Evolutionary conservation across 441 rosid genomes (phyloP).

Genomic region (Rhodomyrtus psidioides): DNA sequence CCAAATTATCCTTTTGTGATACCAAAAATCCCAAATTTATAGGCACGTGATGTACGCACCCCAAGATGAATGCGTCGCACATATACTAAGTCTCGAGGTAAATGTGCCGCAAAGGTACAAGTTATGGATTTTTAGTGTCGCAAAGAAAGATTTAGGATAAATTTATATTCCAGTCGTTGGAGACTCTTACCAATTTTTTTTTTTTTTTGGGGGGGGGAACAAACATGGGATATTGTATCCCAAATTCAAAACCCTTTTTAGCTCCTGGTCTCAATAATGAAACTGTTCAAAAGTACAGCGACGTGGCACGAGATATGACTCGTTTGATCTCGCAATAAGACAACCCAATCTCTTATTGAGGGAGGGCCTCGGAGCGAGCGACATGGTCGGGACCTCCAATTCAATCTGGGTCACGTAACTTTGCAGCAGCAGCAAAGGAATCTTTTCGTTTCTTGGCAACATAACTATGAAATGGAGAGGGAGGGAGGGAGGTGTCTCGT

Average conservation of each 20-base stretch:
- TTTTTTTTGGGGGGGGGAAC: no score
- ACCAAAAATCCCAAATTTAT: no score
- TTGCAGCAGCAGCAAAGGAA: background rate
- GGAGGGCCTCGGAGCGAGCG: background rate
- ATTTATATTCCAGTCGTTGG: no score
- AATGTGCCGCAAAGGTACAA: no score
- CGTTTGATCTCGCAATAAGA: background rate
- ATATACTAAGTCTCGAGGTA: no score
- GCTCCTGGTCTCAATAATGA: background rate
- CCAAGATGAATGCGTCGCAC: no score
- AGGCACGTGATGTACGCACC: no score
- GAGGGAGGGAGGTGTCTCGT: background rate
- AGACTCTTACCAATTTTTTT: no score
- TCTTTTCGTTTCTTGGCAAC: background rate
- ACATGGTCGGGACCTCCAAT: background rate
- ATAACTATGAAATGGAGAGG: background rate
- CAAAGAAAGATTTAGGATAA: no score
- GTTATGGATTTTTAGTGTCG: no score
- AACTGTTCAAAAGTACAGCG: background rate
- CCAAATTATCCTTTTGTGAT: no score
- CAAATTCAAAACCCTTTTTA: background rate
- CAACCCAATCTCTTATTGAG: background rate
- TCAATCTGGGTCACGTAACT: background rate
- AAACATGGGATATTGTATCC: background rate
- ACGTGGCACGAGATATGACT: background rate